These are phyloP conservation scores for Haplographium delicatum DNA, from an alignment of 495 filamentous ascomycete genomes.

Conservation along the genomic window DNA sequence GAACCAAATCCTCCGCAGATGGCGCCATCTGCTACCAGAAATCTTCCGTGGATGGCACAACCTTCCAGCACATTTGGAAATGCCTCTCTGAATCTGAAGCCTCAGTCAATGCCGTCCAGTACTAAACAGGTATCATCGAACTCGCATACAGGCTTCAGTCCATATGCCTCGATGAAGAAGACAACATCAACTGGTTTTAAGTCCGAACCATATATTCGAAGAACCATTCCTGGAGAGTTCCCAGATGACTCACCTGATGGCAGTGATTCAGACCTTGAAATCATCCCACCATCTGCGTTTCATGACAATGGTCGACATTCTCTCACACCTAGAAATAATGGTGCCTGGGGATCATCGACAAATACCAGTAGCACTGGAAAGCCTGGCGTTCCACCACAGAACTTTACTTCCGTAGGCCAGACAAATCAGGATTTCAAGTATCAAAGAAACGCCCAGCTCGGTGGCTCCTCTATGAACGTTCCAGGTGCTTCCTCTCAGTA, in stretches of 20 bases:
- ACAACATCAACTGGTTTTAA: neutral
- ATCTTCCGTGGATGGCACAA: neutral
- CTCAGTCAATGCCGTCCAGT: neutral
- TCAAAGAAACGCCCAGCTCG: too few species aligned
- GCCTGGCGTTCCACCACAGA: too few species aligned
- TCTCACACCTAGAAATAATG: neutral
- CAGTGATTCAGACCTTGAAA: conserved; percentile 26
- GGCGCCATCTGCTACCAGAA: conserved; percentile 1
- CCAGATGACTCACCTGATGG: neutral
- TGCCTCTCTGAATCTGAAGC: conserved; percentile 1
- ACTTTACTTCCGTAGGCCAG: too few species aligned
- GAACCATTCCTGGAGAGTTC: conserved; percentile 12
- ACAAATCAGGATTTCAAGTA: too few species aligned
- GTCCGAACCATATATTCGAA: neutral
- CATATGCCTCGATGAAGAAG: neutral
- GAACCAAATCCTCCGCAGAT: neutral
- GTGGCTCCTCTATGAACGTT: too few species aligned
- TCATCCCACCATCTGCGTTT: conserved; percentile 19
- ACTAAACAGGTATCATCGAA: neutral
- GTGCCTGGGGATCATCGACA: neutral
- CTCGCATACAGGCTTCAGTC: neutral
- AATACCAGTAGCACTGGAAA: neutral
- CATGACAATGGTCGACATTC: conserved; percentile 19
- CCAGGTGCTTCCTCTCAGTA: neutral
- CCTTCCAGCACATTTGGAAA: neutral